Evolutionary conservation across 2,329 filamentous ascomycete genomes (phyloP), one percentile per base, ranked within the genome.

Genomic region (Fusarium dimerum): DNA sequence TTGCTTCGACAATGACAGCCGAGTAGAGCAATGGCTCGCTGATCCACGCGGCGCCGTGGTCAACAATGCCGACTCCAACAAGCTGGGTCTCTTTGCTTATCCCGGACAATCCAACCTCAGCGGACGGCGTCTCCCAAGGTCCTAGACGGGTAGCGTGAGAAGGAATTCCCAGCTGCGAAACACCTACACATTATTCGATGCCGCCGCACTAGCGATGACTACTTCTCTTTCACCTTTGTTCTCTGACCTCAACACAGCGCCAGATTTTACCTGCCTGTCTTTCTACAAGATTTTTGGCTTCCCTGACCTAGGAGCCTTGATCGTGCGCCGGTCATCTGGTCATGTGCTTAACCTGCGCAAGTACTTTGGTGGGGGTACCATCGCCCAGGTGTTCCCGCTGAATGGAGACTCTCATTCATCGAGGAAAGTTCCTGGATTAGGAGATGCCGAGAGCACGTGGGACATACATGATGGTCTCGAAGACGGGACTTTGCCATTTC

Each of bases 61-160:
- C 20, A 47, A 50, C 41, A 54, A 43, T 20, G 47, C 50, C 15
- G 60, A 60, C 30, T 50, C 52, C 40, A 64, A 50, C 34, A 62
- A 47, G 43, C 54, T 60, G 10, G 73, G 75, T 2, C 64, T 82
- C 3, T 85, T 89, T 57, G 84, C 84, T 17, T 89, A 85, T 65
- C 85, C 86, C 3, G 86, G 82, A 1, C 86, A 89, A 66, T 88
- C 85, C 29, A 89, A 89, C 64, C 84, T 89, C 77, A 86, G 83
- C 41, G 86, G 86, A 9, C 76, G 82, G 18, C 77, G 85, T 51
- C 70, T 88, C 40, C 84, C 86, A 4, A 68, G 83, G 29, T 67
- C 72, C 1, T 89, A 85, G 86, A 69, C 74, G 11, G 69, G 71
- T 13, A 64, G 63, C 48, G 61, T 73, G 26, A 68, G 76, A 26